phyloP scores from a whole-genome alignment of 2,329 filamentous ascomycete species.

The Talaromyces amestolkiae region DNA sequence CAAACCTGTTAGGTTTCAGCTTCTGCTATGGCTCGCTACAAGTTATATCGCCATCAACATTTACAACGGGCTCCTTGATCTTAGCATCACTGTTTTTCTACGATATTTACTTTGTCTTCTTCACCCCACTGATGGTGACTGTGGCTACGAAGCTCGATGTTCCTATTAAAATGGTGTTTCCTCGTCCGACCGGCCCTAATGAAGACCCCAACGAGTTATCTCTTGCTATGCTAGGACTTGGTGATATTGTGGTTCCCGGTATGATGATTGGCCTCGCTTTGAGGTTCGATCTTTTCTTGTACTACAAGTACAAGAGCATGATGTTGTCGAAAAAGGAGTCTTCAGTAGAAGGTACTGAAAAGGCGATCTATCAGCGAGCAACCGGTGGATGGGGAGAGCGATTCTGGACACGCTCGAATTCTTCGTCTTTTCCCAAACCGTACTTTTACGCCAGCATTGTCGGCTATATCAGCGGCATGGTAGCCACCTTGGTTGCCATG shows the following conservation, averaged over 20 bases:
- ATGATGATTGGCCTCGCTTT: slow-evolving; percentile 85
- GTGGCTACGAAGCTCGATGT: slow-evolving; percentile 85
- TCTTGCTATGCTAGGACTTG: slow-evolving; percentile 79
- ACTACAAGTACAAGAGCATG: slow-evolving; percentile 69
- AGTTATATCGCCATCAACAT: slow-evolving; percentile 84
- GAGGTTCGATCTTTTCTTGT: slow-evolving; percentile 84
- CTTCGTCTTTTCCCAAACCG: slow-evolving; percentile 66
- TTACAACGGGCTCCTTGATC: slow-evolving; percentile 75
- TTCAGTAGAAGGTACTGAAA: slow-evolving; percentile 24
- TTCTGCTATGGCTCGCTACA: slow-evolving; percentile 82
- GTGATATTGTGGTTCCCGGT: slow-evolving; percentile 90
- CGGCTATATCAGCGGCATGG: slow-evolving; percentile 77
- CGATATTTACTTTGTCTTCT: slow-evolving; percentile 72
- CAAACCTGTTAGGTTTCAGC: slow-evolving; percentile 81
- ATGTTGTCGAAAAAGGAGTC: slow-evolving; percentile 29
- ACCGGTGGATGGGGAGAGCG: slow-evolving; percentile 78
- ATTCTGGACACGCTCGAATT: slow-evolving; percentile 64
- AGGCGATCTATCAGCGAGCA: slow-evolving; percentile 50
- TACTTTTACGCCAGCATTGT: slow-evolving; percentile 77
- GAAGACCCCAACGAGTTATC: slow-evolving; percentile 43
- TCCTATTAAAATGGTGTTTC: slow-evolving; percentile 87
- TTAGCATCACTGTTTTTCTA: slow-evolving; percentile 84
- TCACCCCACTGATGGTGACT: slow-evolving; percentile 54
- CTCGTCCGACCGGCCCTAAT: slow-evolving; percentile 55
- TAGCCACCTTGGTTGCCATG: slow-evolving; percentile 73